Evolutionary conservation across 768 basidiomycete genomes (phyloP).

Genomic region (Tylopilus rubrobrunneus): DNA sequence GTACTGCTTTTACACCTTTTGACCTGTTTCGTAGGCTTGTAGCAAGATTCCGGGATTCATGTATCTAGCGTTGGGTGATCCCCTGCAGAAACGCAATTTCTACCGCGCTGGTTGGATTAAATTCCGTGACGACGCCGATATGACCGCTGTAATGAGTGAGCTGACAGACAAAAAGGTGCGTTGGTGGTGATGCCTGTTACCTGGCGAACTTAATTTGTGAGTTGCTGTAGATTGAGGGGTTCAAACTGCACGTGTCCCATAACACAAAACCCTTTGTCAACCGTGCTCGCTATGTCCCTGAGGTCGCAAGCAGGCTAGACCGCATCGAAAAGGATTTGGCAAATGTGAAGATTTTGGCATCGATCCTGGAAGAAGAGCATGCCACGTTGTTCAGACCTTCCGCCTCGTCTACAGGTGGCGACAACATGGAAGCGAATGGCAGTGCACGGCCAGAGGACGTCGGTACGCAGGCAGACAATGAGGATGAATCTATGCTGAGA

Average conservation of each 20-base stretch:
- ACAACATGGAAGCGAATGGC: conserved; percentile 27
- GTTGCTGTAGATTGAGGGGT: conserved; percentile 76
- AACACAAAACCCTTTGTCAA: conserved; percentile 75
- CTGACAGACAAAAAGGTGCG: conserved; percentile 81
- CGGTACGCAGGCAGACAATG: conserved; percentile 35
- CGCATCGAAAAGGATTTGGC: conserved; percentile 78
- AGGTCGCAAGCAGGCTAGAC: conserved; percentile 75
- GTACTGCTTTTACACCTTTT: conserved; percentile 1
- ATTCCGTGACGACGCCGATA: conserved; percentile 82
- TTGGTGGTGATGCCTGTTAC: neutral
- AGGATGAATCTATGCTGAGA: conserved; percentile 48
- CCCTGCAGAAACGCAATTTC: conserved; percentile 87
- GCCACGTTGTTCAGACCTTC: conserved; percentile 43
- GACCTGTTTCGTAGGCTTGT: conserved; percentile 53
- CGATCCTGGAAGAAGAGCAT: conserved; percentile 71
- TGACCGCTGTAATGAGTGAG: conserved; percentile 65
- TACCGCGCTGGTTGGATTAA: conserved; percentile 94
- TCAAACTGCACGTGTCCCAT: conserved; percentile 88
- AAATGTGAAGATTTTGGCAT: conserved; percentile 68
- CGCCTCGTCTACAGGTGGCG: conserved; percentile 15
- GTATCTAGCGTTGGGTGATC: conserved; percentile 89
- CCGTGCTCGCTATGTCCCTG: conserved; percentile 75
- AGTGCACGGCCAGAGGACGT: conserved; percentile 29
- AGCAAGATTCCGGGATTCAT: conserved; percentile 75
- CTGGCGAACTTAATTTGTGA: conserved; percentile 4